Conservation (phyloP, 1,284 basidiomycete genomes). For the Ganoderma meredithae region DNA sequence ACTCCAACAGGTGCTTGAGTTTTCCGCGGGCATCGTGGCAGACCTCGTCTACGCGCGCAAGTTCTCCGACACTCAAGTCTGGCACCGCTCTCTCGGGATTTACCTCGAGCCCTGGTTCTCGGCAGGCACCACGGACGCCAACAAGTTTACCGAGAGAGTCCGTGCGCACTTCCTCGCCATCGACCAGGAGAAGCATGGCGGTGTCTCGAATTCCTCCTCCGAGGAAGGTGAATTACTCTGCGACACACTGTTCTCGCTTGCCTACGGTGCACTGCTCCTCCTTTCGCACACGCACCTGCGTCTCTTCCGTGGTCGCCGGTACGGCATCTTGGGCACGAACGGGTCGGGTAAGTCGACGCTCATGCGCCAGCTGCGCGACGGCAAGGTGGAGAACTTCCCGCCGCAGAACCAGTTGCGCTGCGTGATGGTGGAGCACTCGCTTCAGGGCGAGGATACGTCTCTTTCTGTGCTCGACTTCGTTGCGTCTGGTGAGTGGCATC, state of each 20-base stretch:
- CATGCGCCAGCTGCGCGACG: constrained; percentile 94
- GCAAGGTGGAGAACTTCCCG: constrained; percentile 98
- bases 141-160: constrained; percentile 67
- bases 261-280: constrained; percentile 94
- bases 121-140: constrained; percentile 50
- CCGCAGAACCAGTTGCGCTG: constrained; percentile 85
- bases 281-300: constrained; percentile 95
- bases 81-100: constrained; percentile 78
- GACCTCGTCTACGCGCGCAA: constrained; percentile 78
- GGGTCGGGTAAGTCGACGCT: constrained; percentile 97
- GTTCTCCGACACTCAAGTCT: constrained; percentile 69
- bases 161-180: constrained; percentile 80
- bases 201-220: constrained; percentile 51
- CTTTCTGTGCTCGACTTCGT: constrained; percentile 90
- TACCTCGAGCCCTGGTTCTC: constrained; percentile 77
- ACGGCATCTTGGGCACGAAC: constrained; percentile 96
- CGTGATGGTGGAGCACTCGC: constrained; percentile 96
- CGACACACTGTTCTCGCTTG: constrained; percentile 94
- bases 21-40: constrained; percentile 77
- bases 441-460: constrained; percentile 92
- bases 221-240: constrained; percentile 90
- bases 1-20: constrained; percentile 65
- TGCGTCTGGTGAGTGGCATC: constrained; percentile 66
- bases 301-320: constrained; percentile 90
- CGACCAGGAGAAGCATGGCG: constrained; percentile 71